These are phyloP conservation scores for Sarocladium oryzae DNA, from an alignment of 2,329 filamentous ascomycete genomes.

Conservation along the genomic window DNA sequence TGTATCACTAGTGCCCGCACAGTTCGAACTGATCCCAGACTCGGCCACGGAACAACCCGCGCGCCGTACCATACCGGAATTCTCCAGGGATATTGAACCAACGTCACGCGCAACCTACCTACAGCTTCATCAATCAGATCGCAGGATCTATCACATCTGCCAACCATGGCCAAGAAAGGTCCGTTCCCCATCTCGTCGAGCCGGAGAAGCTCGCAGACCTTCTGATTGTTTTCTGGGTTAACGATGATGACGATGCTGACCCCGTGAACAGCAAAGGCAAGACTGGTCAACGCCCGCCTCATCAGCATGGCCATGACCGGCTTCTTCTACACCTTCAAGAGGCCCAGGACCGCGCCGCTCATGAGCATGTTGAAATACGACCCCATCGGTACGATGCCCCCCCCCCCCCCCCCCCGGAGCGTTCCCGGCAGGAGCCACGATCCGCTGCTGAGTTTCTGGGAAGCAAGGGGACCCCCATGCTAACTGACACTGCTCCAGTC, in stretches of 20 bases:
- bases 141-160: neutral
- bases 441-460: no score
- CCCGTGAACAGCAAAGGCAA: constrained; percentile 67
- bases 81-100: constrained; percentile 6
- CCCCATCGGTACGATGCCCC: constrained; percentile 64
- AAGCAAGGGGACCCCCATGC: no score
- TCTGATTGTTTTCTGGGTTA: no score
- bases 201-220: no score
- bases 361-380: constrained; percentile 99
- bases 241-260: no score
- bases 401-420: no score
- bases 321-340: constrained; percentile 87
- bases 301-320: constrained; percentile 98
- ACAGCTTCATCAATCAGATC: no score
- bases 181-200: no score
- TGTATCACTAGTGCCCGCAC: neutral
- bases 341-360: constrained; percentile 73
- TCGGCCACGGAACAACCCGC: constrained; percentile 5
- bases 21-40: neutral
- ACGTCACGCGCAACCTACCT: no score
- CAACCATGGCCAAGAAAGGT: constrained; percentile 32
- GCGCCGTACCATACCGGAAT: neutral
- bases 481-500: constrained; percentile 38
- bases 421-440: no score
- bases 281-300: constrained; percentile 86